Base-by-base conservation (phyloP, 2,329 filamentous ascomycete genomes). In the Cladosporium sp. region DNA sequence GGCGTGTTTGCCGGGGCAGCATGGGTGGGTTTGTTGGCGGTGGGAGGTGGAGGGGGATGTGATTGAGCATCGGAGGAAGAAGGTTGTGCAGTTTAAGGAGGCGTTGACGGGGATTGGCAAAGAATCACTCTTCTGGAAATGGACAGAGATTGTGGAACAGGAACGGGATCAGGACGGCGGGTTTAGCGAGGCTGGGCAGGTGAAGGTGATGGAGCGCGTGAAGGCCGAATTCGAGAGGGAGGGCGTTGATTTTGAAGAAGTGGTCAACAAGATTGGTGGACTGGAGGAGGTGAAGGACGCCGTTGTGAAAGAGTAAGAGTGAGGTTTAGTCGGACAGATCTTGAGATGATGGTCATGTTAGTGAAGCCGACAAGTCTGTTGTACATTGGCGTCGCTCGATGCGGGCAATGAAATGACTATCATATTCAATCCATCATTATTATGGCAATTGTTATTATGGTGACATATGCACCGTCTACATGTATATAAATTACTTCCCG, bases 111-210 rank as follows among this genome's bases (percentile, higher is more conserved):
- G 84, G 2, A 83, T 95, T 78, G 92, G 90, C 52, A 96, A 97
- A 79, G 93, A 97, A 77, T 88, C 90, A 69, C 78, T 97, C 63
- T 97, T 97, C 80, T 97, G 91, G 80, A 87, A 90, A 65, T 97
- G 93, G 92, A 91, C 97, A 59, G 93, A 97, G 81, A 86, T 96
- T 74, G 88, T 97, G 59, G 93, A 97, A 79, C 96, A 88, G 74
- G 93, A 97, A 79, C 90, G 91, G 51, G 90, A 88, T 41, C 86
- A 86, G 71, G 91, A 92, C 0, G 92, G 90, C 21, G 92, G 91
- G 0, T 96, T 96, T 74, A 91, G 89, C 1, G 81, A 84, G 0
- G 90, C 93, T 75, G 85, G 88, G 73, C 92, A 96, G 78, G 82
- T 86, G 65, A 85, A 83, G 52, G 89, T 91, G 1, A 92, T 92